Percentiles rank a stretch among this genome's conserved stretches.
Evolutionary conservation across 2,329 filamentous ascomycete species (phyloP).

Genomic region (Pseudogymnoascus sp.): DNA sequence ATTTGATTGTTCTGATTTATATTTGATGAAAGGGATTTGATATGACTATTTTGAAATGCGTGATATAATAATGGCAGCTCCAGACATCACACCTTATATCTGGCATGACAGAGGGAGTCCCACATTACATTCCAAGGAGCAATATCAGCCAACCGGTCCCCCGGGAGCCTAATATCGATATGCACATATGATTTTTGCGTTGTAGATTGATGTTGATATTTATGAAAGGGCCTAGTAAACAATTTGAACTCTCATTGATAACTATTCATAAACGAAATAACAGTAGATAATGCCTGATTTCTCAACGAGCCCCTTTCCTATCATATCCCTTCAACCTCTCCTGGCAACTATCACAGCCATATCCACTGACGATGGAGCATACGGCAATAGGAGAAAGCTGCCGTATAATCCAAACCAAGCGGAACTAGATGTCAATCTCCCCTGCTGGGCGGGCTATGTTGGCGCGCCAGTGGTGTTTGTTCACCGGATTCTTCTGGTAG

Average conservation of each 20-base stretch:
- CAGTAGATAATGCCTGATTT: neutral
- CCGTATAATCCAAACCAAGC: neutral
- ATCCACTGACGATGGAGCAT: no score
- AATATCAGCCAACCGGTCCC: no score
- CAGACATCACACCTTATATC: neutral
- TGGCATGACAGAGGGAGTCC: neutral
- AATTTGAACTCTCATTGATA: neutral
- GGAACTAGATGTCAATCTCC: constrained; percentile 30
- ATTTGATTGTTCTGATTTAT: neutral
- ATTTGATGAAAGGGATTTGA: neutral
- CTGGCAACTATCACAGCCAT: neutral
- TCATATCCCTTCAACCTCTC: neutral
- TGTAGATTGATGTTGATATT: neutral
- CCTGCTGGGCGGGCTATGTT: constrained; percentile 34
- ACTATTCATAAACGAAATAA: neutral
- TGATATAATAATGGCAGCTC: neutral
- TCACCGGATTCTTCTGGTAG: constrained; percentile 38
- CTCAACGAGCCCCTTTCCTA: neutral
- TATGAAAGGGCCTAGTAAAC: neutral
- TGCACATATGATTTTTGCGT: neutral
- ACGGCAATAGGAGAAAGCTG: neutral
- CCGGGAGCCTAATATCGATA: neutral
- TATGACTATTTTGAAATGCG: neutral
- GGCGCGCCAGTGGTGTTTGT: constrained; percentile 36
- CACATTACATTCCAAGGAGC: neutral